Evolutionary conservation across 129 eudicot species (phyloP), one percentile per base, ranked within the genome.

Genomic region (Heracleum sosnowskyi): DNA sequence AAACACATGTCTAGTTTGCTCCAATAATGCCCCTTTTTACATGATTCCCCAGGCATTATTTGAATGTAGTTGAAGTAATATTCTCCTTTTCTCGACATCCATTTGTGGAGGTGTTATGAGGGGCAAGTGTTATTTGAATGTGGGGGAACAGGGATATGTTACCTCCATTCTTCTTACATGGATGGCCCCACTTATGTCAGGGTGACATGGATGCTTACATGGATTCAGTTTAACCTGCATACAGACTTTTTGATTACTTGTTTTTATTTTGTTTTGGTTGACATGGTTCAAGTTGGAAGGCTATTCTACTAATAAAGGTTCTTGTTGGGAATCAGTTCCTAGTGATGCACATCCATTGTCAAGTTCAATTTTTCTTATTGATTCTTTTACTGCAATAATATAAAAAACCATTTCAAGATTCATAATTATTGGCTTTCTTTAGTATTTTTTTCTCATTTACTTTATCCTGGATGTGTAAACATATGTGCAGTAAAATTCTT

Each of bases 21-120:
- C 82, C 68, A 60, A 90, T 45, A 83, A 77, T 77, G 84, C 78
- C 82, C 76, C 82, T 83, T 86, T 89, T 87, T 85, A 63, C 79
- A 77, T 81, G 88, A 91, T 91, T 91, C 93, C 79, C 40, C 73
- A 77, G 84, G 90, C 90, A 91, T 89, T 91, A 91, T 87, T 89
- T 84, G 80, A 82, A 68, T 81, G 81, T 63, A 78, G 53, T 74
- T 44, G 76, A 63, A 69, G 35, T 75, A 72, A 81, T 89, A 87
- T 88, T 80, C 96, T 74, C 53, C 78, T 73, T 82, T 78, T 85
- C 83, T 6, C 77, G 80, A 49, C 80, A 83, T 90, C 89, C 86
- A 89, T 82, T 84, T 87, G 77, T 57, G 69, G 83, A 83, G 86
- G 87, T 78, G 40, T 86, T 74, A 78, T 82, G 84, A 76, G 89